Evolutionary conservation across 208 protist genomes (phyloP), one percentile per base, ranked within the genome.

Genomic region (Leishmania turanica): DNA sequence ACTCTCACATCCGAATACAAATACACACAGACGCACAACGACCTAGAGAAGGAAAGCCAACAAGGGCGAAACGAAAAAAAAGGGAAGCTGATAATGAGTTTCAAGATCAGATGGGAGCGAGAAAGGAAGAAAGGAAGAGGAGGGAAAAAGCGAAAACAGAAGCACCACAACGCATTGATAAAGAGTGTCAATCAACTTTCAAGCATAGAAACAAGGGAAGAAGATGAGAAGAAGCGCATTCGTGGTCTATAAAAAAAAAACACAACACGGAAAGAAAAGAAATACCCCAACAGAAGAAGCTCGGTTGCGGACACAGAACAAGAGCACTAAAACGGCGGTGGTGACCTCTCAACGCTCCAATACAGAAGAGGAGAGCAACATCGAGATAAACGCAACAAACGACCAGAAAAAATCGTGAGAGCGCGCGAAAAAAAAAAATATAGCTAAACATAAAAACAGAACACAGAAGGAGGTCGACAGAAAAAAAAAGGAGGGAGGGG

Each of bases 121-220:
- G 21, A 74, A 68, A 83, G 19, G 49, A 27, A 40, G 24, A 56
- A 9, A 60, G 66, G 21, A 37, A 64, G 40, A 62, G 34, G 65
- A 65, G 51, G 40, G 40, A 45, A 70, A 76, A 13, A 53, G 5
- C 3, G 49, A 65, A 77, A 68, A 75, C 24, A 8, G 53, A 34
- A 76, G 24, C 56, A 37, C n/a, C 31, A 40, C 49, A 62, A 81
- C 31, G 66, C 72, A 76, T 69, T n/a, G 27, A 58, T 54, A 64
- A 60, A 80, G 37, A 72, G 15, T 37, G 8, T 15, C 37, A 51
- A 53, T 13, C 11, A 37, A 37, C 6, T 34, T 9, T 53, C 21
- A n/a, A 71, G 24, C 66, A 47, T 31, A 9, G 45, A 79, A 78
- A 34, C 62, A 54, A 80, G 11, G 45, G 37, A 54, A 80, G 3